Percentiles rank a stretch among this genome's conserved stretches.
Evolutionary conservation across 2,329 filamentous ascomycete species (phyloP).

Genomic region (Curvularia sp.): DNA sequence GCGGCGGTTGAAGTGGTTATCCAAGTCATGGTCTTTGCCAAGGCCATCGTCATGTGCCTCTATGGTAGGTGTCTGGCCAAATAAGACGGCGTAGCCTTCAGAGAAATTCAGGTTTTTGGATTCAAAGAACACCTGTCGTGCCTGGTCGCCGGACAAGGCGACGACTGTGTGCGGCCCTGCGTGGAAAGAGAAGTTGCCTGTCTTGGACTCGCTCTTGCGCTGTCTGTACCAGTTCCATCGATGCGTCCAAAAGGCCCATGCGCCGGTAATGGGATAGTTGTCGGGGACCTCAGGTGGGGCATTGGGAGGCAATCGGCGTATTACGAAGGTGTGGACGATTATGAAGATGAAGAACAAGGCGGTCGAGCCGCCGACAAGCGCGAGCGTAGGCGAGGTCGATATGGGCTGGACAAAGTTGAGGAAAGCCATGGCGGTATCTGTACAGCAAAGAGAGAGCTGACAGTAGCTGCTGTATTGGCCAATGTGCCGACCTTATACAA

Average conservation of each 20-base stretch:
- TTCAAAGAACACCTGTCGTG: constrained; percentile 56
- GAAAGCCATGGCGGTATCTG: neutral
- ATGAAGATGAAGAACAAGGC: neutral
- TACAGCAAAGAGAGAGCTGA: neutral
- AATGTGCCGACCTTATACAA: neutral
- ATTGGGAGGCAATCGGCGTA: constrained; percentile 24
- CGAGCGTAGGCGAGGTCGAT: neutral
- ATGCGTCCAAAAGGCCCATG: constrained; percentile 56
- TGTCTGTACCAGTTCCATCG: constrained; percentile 55
- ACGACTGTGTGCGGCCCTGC: constrained; percentile 57
- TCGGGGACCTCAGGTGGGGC: constrained; percentile 31
- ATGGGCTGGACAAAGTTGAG: neutral
- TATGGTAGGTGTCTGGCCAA: constrained; percentile 27
- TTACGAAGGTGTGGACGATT: neutral
- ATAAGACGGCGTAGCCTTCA: constrained; percentile 50
- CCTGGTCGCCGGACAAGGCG: constrained; percentile 54
- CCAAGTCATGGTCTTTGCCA: constrained; percentile 21
- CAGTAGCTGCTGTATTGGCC: neutral
- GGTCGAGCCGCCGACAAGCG: neutral
- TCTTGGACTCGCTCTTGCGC: constrained; percentile 40
- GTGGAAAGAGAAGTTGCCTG: constrained; percentile 59
- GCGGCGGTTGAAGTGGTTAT: constrained; percentile 33
- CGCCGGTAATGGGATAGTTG: constrained; percentile 54
- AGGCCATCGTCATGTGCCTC: constrained; percentile 19
- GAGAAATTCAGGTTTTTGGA: constrained; percentile 54